phyloP scores from a whole-genome alignment of 305 asterid genomes.

The Solanum hybrid region DNA sequence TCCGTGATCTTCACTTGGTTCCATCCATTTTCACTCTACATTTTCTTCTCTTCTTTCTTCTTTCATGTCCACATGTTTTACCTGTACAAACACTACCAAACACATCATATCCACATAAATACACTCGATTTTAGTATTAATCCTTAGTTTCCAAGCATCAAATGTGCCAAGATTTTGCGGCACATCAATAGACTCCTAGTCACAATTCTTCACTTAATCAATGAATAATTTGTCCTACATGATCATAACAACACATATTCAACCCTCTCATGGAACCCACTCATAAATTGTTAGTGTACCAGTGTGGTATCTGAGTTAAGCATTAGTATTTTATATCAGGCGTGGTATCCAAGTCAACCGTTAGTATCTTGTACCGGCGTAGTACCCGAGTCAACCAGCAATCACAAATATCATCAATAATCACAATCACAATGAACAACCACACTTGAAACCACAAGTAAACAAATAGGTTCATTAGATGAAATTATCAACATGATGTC shows the following conservation, averaged over 20 bases:
- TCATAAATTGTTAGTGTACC: background rate
- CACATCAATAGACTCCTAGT: background rate
- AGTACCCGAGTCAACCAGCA: background rate
- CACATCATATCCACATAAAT: background rate
- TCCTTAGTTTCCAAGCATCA: background rate
- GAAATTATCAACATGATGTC: background rate
- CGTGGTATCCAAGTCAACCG: too few species aligned
- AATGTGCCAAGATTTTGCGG: background rate
- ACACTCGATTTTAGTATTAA: background rate
- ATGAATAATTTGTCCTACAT: background rate
- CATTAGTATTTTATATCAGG: background rate
- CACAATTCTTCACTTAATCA: background rate
- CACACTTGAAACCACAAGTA: background rate
- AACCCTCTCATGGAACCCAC: background rate
- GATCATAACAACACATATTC: background rate
- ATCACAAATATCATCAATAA: background rate
- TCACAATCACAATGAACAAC: background rate
- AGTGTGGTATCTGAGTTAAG: background rate
- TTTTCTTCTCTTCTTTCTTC: background rate
- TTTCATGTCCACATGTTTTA: background rate
- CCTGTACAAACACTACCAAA: background rate
- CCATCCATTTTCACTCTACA: background rate
- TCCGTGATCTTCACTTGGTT: background rate
- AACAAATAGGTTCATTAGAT: background rate
- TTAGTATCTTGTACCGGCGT: background rate